A percentile compares a stretch with the other conserved stretches of the same genome.
These are phyloP conservation scores for Coemansia aciculifera DNA, from an alignment of 192 early-diverging fungal species.

Conservation along the genomic window DNA sequence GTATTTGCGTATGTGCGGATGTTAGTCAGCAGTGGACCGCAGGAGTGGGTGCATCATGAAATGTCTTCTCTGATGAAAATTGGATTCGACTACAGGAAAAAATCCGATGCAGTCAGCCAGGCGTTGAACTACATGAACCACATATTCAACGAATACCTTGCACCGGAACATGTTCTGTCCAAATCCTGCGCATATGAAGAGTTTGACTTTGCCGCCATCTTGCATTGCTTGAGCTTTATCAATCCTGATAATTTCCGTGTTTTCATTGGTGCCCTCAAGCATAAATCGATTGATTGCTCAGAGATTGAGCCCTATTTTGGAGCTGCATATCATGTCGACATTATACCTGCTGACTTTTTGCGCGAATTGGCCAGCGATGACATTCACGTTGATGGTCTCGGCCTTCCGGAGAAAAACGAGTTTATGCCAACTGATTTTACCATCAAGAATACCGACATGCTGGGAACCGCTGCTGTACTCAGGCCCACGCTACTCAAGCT, in stretches of 20 bases:
- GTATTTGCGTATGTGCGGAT: conserved; percentile 38
- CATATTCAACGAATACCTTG: conserved; percentile 68
- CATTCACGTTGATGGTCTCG: not conserved
- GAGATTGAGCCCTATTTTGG: conserved; percentile 74
- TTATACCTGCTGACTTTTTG: not conserved
- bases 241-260: conserved; percentile 59
- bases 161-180: conserved; percentile 64
- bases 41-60: conserved; percentile 32
- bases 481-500: conserved; percentile 18
- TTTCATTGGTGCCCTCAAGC: conserved; percentile 35
- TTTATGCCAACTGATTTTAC: conserved; percentile 39
- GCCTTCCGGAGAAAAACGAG: conserved; percentile 5
- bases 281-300: conserved; percentile 19
- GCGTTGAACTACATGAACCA: conserved; percentile 59
- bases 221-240: conserved; percentile 61
- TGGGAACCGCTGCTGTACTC: not conserved
- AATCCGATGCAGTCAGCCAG: conserved; percentile 46
- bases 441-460: not conserved
- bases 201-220: conserved; percentile 61
- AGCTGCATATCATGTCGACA: conserved; percentile 67
- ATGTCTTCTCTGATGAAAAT: conserved; percentile 35
- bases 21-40: conserved; percentile 22
- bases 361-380: conserved; percentile 59
- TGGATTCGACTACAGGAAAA: conserved; percentile 63
- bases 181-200: conserved; percentile 63